A percentile compares a stretch with the other conserved stretches of the same genome.
These are phyloP conservation scores for Clarireedia hainanense DNA, from an alignment of 2,329 filamentous ascomycete genomes.

Conservation along the genomic window DNA sequence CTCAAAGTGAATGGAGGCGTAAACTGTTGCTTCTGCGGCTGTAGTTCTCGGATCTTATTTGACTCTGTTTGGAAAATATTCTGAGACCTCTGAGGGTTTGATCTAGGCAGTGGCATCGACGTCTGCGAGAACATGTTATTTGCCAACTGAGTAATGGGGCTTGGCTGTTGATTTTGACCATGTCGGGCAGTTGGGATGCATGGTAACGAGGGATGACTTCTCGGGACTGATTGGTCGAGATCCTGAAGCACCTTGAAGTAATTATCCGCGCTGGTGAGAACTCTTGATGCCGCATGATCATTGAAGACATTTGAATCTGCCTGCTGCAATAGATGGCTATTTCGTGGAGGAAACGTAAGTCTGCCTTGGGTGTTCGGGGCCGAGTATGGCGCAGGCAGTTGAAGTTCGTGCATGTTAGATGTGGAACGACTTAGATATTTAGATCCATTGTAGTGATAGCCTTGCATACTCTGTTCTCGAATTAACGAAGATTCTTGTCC, in stretches of 20 bases:
- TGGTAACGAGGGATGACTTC: background rate
- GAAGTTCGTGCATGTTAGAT: background rate
- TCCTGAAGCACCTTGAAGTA: conserved; percentile 13
- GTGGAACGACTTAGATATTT: background rate
- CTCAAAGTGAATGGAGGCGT: conserved; percentile 25
- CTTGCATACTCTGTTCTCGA: too few species aligned
- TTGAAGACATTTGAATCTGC: background rate
- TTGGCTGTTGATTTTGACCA: background rate
- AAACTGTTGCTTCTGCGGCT: conserved; percentile 22
- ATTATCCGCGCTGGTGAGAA: conserved; percentile 20
- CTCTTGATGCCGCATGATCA: conserved; percentile 8
- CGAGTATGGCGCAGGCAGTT: too few species aligned
- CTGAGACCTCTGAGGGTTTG: background rate
- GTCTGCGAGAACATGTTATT: conserved; percentile 21
- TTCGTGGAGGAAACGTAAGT: too few species aligned
- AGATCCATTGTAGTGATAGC: background rate
- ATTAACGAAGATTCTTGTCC: background rate
- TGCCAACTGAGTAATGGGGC: conserved; percentile 16
- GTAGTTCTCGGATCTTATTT: conserved; percentile 16
- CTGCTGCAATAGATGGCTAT: background rate
- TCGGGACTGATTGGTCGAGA: too few species aligned
- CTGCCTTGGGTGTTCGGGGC: too few species aligned
- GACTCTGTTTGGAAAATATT: conserved; percentile 14
- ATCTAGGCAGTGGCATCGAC: conserved; percentile 9
- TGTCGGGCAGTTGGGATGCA: background rate